Evolutionary conservation across 306 rosid genomes (phyloP).

Genomic region (Glycine tomentella): DNA sequence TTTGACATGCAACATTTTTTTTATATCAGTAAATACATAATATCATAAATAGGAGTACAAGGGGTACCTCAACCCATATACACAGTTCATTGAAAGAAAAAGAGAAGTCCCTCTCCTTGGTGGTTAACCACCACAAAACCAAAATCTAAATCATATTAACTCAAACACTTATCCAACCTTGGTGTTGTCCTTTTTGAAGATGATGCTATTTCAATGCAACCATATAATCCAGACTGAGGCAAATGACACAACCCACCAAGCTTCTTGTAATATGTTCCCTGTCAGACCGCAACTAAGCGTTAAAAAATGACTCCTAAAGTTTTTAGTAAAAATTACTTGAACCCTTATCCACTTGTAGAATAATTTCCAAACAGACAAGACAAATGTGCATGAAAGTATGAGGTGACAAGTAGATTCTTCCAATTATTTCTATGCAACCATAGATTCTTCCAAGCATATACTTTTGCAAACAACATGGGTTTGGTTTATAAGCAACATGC

Average conservation of each 20-base stretch:
- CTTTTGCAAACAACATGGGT: not conserved
- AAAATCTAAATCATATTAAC: not conserved
- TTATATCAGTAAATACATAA: not conserved
- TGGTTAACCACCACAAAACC: too few species aligned
- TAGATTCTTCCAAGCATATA: not conserved
- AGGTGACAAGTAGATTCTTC: not conserved
- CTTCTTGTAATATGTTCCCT: not conserved
- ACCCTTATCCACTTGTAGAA: not conserved
- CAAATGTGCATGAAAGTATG: not conserved
- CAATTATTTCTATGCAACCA: not conserved
- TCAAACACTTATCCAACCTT: not conserved
- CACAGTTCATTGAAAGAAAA: too few species aligned
- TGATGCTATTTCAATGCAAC: not conserved
- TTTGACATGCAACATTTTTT: not conserved
- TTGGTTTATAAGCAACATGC: not conserved
- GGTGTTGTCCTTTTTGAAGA: not conserved
- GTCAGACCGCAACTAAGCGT: not conserved
- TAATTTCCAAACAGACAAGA: not conserved
- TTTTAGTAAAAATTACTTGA: not conserved
- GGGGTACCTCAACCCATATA: too few species aligned
- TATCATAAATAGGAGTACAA: too few species aligned
- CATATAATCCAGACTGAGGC: too few species aligned
- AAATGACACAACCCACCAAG: too few species aligned
- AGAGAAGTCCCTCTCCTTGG: too few species aligned
- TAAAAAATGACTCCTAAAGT: too few species aligned